phyloP scores from a whole-genome alignment of 2,329 filamentous ascomycete species.

The Calonectria crousiana region DNA sequence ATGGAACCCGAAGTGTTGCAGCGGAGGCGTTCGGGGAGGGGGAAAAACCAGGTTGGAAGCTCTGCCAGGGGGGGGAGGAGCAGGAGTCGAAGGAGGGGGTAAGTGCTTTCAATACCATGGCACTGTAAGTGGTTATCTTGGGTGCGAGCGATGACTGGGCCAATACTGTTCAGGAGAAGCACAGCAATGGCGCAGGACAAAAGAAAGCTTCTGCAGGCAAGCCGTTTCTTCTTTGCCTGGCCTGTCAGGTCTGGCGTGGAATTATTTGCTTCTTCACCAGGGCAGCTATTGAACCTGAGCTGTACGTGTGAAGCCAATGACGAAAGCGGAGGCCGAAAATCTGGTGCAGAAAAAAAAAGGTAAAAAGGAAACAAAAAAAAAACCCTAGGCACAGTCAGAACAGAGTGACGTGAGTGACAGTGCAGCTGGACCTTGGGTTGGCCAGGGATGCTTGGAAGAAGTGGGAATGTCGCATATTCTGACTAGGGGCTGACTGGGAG shows the following conservation, averaged over 20 bases:
- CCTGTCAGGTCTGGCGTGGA: not conserved
- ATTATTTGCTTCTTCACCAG: not conserved
- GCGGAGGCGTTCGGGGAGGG: constrained; percentile 20
- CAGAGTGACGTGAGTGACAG: constrained; percentile 26
- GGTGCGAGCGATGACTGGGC: not conserved
- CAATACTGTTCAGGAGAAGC: not conserved
- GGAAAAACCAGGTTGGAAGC: constrained; percentile 18
- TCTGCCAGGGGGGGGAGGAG: constrained; percentile 8
- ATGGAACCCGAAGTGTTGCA: constrained; percentile 29
- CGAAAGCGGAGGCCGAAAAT: not conserved
- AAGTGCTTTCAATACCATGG: not conserved
- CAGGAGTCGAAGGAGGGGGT: not conserved
- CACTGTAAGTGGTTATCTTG: constrained; percentile 3
- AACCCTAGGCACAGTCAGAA: constrained; percentile 18
- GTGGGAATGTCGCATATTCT: constrained; percentile 17
- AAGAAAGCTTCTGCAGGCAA: not conserved
- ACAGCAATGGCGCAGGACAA: not conserved
- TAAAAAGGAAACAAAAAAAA: constrained; percentile 3
- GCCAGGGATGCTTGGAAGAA: constrained; percentile 1
- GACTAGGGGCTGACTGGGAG: constrained; percentile 26
- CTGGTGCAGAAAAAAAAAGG: constrained; percentile 6
- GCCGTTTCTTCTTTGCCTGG: constrained; percentile 1
- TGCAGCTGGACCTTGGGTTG: constrained; percentile 14
- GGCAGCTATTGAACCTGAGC: not conserved
- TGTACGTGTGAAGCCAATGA: not conserved